phyloP scores from a whole-genome alignment of 148 eudicot species.

The Chenopodium formosanum region DNA sequence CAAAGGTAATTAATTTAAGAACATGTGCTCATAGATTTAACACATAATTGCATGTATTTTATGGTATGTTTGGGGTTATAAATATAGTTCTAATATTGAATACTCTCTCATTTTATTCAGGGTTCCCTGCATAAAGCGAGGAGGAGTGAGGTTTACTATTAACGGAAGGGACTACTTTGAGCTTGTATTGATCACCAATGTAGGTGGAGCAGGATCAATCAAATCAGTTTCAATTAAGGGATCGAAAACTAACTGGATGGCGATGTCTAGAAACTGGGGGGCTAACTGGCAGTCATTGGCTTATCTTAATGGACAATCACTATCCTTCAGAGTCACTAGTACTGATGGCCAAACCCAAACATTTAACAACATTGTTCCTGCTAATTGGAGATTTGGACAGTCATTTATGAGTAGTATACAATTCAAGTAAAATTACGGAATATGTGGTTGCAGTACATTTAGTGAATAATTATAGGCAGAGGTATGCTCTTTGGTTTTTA shows the following conservation, averaged over 20 bases:
- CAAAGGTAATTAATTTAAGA: conserved; percentile 45
- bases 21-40: too few relatives aligned
- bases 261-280: conserved; percentile 92
- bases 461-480: not conserved
- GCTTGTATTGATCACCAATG: conserved; percentile 66
- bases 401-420: conserved; percentile 51
- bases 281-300: conserved; percentile 80
- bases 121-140: conserved; percentile 71
- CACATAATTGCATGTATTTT: too few relatives aligned
- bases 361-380: conserved; percentile 45
- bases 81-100: not conserved
- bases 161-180: conserved; percentile 84
- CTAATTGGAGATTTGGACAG: conserved; percentile 78
- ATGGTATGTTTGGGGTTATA: too few relatives aligned
- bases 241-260: conserved; percentile 59
- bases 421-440: conserved; percentile 23
- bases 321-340: conserved; percentile 68
- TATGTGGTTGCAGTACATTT: not conserved
- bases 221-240: conserved; percentile 50
- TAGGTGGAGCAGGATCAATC: conserved; percentile 75
- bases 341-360: conserved; percentile 49
- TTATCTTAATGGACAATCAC: conserved; percentile 61
- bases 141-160: conserved; percentile 86
- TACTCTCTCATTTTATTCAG: conserved; percentile 21
- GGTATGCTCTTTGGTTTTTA: not conserved